Percentiles rank a stretch among this genome's conserved stretches.
Evolutionary conservation across 2,329 filamentous ascomycete species (phyloP).

Genomic region (Parascedosporium putredinis): DNA sequence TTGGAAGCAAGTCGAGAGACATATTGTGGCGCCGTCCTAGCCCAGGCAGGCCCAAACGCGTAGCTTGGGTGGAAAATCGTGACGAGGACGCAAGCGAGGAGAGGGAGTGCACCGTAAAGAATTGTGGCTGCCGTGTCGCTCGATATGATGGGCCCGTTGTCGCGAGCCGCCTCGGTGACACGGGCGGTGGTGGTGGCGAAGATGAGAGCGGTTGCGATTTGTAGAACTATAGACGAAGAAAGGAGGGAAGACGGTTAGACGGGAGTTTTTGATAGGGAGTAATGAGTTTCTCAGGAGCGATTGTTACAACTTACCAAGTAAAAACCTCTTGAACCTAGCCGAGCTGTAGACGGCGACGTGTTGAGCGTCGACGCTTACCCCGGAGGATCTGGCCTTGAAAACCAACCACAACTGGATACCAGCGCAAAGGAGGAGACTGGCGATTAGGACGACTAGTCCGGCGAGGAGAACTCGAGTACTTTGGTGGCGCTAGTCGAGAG

Average conservation of each 20-base stretch:
- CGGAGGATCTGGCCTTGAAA: conserved; percentile 24
- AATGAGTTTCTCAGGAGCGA: no score
- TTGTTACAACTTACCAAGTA: conserved; percentile 29
- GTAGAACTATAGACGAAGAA: conserved; percentile 20
- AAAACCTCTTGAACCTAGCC: conserved; percentile 29
- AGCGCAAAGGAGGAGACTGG: conserved; percentile 28
- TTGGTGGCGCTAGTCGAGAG: no score
- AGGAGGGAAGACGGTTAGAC: no score
- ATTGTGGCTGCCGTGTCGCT: conserved; percentile 28
- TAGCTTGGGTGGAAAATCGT: conserved; percentile 26
- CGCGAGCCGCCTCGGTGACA: conserved; percentile 26
- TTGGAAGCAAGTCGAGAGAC: conserved; percentile 3
- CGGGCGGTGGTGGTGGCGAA: conserved; percentile 30
- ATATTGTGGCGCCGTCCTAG: conserved; percentile 24
- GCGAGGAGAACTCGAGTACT: conserved; percentile 27
- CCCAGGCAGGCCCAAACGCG: conserved; percentile 30
- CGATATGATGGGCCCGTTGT: conserved; percentile 24
- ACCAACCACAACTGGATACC: conserved; percentile 29
- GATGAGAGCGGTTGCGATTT: conserved; percentile 25
- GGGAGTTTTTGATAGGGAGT: background rate
- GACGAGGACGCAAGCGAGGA: conserved; percentile 25
- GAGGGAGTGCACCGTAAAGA: conserved; percentile 29
- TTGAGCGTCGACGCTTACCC: conserved; percentile 26
- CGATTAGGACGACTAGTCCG: conserved; percentile 33
- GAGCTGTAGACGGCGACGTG: conserved; percentile 31